Base-by-base conservation (phyloP, 2,329 filamentous ascomycete genomes). In the Stagonosporopsis rhizophila region DNA sequence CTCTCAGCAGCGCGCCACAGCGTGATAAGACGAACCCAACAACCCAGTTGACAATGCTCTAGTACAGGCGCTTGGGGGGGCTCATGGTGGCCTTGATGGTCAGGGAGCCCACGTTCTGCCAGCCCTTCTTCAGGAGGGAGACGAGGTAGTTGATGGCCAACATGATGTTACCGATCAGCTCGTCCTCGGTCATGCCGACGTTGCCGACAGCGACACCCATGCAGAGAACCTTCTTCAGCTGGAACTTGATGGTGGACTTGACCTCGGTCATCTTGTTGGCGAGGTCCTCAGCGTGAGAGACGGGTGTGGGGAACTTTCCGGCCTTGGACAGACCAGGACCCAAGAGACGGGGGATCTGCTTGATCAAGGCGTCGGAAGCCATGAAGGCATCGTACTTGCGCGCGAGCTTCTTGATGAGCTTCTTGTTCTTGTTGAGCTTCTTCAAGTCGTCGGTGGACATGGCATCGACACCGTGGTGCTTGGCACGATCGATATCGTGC, bases 381-480 rank as follows among this genome's bases (percentile, higher is more conserved):
- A 99, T 83, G 85, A 99, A 99, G 74, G 95, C 95, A 83, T 99
- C 95, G 89, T 99, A 98, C 87, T 99, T 99, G 89, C 93, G 92
- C 67, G 95, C 95, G 71, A 99, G 91, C 90, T 99, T 99, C 92
- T 99, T 99, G 89, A 99, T 97, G 78, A 98, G 89, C 90, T 99
- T 99, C 91, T 99, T 98, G 92, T 99, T 99, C 92, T 99, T 99
- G 90, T 99, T 99, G 73, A 99, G 92, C 90, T 99, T 99, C 91
- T 99, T 99, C 84, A 99, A 85, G 83, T 99, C 95, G 44, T 99
- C 95, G 70, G 91, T 83, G 77, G 91, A 96, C 95, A 98, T 98
- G 84, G 94, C 92, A 79, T 99, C 95, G 73, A 98, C 88, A 81
- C 92, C 94, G 78, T 92, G 91, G 87, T 99, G 95, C 89, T 99